These are phyloP conservation scores for Endogone sp. DNA, from an alignment of 192 early-diverging fungal species.

Conservation along the genomic window DNA sequence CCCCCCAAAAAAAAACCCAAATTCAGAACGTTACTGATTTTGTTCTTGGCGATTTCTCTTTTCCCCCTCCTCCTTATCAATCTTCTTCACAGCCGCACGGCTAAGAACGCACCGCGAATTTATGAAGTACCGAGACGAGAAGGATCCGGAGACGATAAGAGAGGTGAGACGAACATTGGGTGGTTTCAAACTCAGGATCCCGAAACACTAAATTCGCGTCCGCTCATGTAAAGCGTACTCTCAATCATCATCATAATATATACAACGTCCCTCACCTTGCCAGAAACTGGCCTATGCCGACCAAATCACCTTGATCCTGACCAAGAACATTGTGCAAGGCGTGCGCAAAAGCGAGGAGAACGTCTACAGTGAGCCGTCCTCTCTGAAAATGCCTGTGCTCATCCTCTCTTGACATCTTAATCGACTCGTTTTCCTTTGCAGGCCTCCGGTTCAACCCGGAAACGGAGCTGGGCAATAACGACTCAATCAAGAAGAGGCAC, in stretches of 20 bases:
- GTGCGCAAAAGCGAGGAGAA: background rate
- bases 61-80: background rate
- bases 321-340: background rate
- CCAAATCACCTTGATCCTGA: background rate
- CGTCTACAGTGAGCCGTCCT: background rate
- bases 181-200: background rate
- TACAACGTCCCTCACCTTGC: background rate
- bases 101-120: background rate
- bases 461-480: constrained; percentile 1
- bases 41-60: too few species aligned
- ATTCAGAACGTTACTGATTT: too few species aligned
- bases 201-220: background rate
- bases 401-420: too few species aligned
- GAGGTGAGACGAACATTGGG: background rate
- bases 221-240: too few species aligned
- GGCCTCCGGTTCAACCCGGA: constrained; percentile 3
- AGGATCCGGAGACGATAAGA: background rate
- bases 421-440: background rate
- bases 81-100: background rate
- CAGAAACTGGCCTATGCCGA: background rate
- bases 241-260: background rate
- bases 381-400: background rate
- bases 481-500: constrained; percentile 2
- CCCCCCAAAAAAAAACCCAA: too few species aligned
- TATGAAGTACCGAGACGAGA: background rate